Percentiles rank a stretch among this genome's conserved stretches.
These are phyloP conservation scores for Athelia psychrophila DNA, from an alignment of 1,284 basidiomycete genomes.

Conservation along the genomic window DNA sequence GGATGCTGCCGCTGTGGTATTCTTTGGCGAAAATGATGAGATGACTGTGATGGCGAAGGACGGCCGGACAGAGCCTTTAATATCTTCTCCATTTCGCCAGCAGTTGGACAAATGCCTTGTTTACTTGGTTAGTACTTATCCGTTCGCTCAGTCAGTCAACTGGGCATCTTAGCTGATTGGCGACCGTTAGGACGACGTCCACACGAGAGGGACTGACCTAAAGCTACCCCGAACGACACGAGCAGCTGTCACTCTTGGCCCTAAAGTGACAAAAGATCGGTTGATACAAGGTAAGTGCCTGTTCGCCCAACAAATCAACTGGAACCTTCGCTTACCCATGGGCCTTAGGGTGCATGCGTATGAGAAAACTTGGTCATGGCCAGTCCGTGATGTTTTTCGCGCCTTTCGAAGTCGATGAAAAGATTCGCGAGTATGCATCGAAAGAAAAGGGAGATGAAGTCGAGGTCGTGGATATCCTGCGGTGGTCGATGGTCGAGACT, in stretches of 20 bases:
- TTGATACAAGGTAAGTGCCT: constrained; percentile 44
- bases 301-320: neutral
- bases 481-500: constrained; percentile 10
- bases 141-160: too few species aligned
- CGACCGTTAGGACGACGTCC: constrained; percentile 57
- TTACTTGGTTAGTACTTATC: too few species aligned
- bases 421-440: constrained; percentile 16
- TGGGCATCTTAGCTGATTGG: too few species aligned
- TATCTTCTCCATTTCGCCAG: constrained; percentile 39
- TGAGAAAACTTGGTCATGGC: constrained; percentile 30
- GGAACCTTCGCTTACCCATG: neutral
- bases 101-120: constrained; percentile 43
- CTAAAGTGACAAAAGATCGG: constrained; percentile 52
- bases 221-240: constrained; percentile 41
- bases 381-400: constrained; percentile 33
- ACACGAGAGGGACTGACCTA: constrained; percentile 56
- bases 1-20: constrained; percentile 39
- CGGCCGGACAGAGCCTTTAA: constrained; percentile 33
- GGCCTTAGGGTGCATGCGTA: constrained; percentile 43
- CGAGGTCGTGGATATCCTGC: constrained; percentile 9
- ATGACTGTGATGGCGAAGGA: constrained; percentile 40
- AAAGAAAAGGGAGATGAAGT: neutral
- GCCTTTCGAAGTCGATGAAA: constrained; percentile 25
- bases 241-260: constrained; percentile 52
- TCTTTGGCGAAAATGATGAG: constrained; percentile 44